A percentile compares a stretch with the other conserved stretches of the same genome.
Evolutionary conservation across 2,329 filamentous ascomycete genomes (phyloP).

Genomic region (Fusarium vanettenii): DNA sequence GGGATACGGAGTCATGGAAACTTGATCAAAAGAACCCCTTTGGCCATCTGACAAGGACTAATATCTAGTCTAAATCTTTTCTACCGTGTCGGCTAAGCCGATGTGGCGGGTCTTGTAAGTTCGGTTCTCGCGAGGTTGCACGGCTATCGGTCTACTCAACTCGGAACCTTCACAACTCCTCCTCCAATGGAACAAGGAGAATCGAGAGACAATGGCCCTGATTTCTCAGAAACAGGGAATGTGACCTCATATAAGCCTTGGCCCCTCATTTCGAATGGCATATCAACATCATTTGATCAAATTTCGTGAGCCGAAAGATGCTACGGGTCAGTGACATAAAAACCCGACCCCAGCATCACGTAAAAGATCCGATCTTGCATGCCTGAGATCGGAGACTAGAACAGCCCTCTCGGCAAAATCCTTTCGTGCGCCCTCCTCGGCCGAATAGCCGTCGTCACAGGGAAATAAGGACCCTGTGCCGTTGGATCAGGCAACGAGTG

Average conservation of each 20-base stretch:
- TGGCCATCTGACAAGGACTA: background rate
- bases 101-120: background rate
- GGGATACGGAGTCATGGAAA: background rate
- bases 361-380: background rate
- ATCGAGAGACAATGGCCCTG: background rate
- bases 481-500: background rate
- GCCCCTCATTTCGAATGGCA: no score
- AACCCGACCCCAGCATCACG: background rate
- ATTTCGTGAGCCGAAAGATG: background rate
- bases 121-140: background rate
- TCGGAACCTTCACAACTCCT: background rate
- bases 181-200: rapidly evolving
- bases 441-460: background rate
- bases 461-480: background rate
- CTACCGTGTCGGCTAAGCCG: background rate
- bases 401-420: background rate
- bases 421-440: background rate
- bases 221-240: background rate
- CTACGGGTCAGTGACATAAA: background rate
- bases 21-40: background rate
- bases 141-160: background rate
- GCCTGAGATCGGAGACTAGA: background rate
- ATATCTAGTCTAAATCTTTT: background rate
- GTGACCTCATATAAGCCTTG: background rate
- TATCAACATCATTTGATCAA: background rate